Base-by-base conservation (phyloP, 2,329 filamentous ascomycete species). In the Aureobasidium sp. region DNA sequence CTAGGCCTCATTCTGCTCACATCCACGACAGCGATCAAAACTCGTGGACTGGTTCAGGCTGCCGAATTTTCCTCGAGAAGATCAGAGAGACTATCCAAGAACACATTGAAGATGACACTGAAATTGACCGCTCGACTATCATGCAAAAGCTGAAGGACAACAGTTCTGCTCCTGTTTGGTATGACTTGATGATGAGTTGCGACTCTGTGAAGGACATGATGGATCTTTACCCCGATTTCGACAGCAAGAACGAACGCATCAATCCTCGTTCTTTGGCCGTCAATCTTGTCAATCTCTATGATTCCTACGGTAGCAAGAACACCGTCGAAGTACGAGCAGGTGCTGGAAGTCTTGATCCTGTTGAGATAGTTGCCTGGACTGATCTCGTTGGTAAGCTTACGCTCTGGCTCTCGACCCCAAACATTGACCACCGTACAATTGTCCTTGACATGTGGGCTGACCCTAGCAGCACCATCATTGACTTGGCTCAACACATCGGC, bases 341-440 rank as follows among this genome's bases (percentile, higher is more conserved):
- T 17, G 12, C 24, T 6, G 47, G 47, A 11, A 30, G 16, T n/a
- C 16, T 32, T 6, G 47, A 50, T 12, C 8, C 11, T 12, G 19
- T 12, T 4, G 47, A 50, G 7, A 29, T 39, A 17, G 12, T 24
- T 11, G 35, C 25, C 1, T 40, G 34, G 35, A 16, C 5, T 24
- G 35, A 50, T 16, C 35, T 50, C 4, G n/a, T 50, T 17, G 29
- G 47, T 17, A 50, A 50, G 21, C 25, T 50, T 3, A 25, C 35
- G n/a, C 11, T 50, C 7, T 50, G 47, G 47, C 37, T 40, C 19
- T 40, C 47, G 2, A 29, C 21, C 16, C 32, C 32, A 12, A 7
- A 11, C 6, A 24, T 22, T 12, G 16, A 30, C 7, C 35, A 39
- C 37, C n/a, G 11, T 3, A 16, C 11, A 6, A 34, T 30, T 19